Evolutionary conservation across 768 basidiomycete genomes (phyloP), one percentile per base, ranked within the genome.

Genomic region (Lactifluus echinatus): DNA sequence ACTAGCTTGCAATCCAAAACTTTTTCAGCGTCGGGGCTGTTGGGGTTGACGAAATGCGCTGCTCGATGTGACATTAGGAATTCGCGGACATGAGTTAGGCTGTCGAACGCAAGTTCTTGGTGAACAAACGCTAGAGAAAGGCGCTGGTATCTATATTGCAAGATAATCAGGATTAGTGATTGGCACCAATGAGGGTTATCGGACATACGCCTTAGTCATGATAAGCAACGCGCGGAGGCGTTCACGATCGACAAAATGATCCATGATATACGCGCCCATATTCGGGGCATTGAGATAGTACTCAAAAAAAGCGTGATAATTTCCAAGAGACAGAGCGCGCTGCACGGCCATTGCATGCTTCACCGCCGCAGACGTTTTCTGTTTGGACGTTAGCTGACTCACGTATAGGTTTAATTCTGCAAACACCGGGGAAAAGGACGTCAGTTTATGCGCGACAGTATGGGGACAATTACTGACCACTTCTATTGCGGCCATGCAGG

Each of bases 251-350:
- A 97, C 87, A 70, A 98, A 97, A 70, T 97, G 93, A 72, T 98
- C 96, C 91, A 99, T 96, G 67, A 99, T 93, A 71, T 98, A 98
- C 53, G 83, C 93, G 37, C 93, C 92, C 96, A 98, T 98, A 68
- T 95, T 93, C 26, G 93, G 93, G 43, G 92, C 91, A 53, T 76
- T 76, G 65, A 80, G 65, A 72, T 90, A 98, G 56, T 93, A 73
- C 53, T 83, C 81, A 74, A 98, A 98, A 64, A 99, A 79, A 40
- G 83, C 79, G 71, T 93, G 90, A 72, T 98, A 99, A 70, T 98
- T 99, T 67, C 89, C 89, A 73, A 89, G 89, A 45, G 93, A 82
- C 57, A 93, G 72, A 19, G 93, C 89, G 51, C 87, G 84, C 69
- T 93, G 93, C 56, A 97, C 93, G 51, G 76, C 77, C 57, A 98